Evolutionary conservation across 2,329 filamentous ascomycete genomes (phyloP).

Genomic region (Colletotrichum truncatum): DNA sequence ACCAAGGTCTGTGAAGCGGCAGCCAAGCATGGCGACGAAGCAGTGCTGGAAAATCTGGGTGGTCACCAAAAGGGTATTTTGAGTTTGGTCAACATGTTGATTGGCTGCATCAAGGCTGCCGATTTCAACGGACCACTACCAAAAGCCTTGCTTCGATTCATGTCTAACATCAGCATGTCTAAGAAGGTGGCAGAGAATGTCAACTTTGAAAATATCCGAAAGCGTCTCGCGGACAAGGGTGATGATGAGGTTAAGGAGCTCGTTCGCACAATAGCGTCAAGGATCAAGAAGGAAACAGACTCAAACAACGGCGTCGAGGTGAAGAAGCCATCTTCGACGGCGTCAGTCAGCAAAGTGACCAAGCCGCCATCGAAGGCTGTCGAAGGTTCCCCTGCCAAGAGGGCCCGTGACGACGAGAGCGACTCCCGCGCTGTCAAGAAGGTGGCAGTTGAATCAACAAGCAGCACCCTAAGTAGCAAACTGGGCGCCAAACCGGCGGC

Average conservation of each 20-base stretch:
- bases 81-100: constrained; percentile 62
- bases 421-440: constrained; percentile 52
- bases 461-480: constrained; percentile 49
- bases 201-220: constrained; percentile 72
- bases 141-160: constrained; percentile 66
- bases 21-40: constrained; percentile 62
- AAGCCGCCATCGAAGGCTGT: constrained; percentile 43
- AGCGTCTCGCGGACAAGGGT: constrained; percentile 70
- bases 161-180: constrained; percentile 70
- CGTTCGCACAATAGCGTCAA: constrained; percentile 64
- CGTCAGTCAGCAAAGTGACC: constrained; percentile 30
- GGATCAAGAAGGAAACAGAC: constrained; percentile 48
- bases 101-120: constrained; percentile 60
- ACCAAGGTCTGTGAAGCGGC: constrained; percentile 62
- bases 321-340: constrained; percentile 33
- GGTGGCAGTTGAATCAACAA: constrained; percentile 50
- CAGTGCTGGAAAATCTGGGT: constrained; percentile 66
- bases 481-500: constrained; percentile 44
- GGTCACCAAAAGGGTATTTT: constrained; percentile 65
- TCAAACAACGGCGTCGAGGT: constrained; percentile 35
- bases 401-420: constrained; percentile 49
- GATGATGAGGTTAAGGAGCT: constrained; percentile 71
- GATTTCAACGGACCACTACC: constrained; percentile 63
- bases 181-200: constrained; percentile 69
- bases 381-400: constrained; percentile 43